Conservation (phyloP, 1,284 basidiomycete genomes). For the Hypsizygus ulmarius region DNA sequence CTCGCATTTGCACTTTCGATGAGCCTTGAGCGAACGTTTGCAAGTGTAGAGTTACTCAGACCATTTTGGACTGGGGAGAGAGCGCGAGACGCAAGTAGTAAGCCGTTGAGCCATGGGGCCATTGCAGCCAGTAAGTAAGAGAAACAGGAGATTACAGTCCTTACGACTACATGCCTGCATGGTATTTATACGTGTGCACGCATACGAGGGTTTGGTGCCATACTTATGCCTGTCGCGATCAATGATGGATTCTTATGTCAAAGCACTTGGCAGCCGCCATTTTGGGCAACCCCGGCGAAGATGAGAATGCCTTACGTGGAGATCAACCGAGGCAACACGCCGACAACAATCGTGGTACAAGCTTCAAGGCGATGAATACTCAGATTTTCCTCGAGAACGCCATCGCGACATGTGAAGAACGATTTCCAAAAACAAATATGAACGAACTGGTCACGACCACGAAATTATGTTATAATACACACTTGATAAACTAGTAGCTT, state of each 20-base stretch:
- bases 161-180: background rate
- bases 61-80: constrained; percentile 11
- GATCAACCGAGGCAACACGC: background rate
- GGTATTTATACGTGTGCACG: constrained; percentile 7
- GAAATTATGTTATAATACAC: too few species aligned
- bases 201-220: background rate
- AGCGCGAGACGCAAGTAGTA: constrained; percentile 12
- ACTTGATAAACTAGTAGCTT: background rate
- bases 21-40: constrained; percentile 26
- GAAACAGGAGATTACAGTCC: background rate
- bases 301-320: background rate
- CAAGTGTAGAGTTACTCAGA: constrained; percentile 23
- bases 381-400: too few species aligned
- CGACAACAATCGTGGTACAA: too few species aligned
- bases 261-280: constrained; percentile 4
- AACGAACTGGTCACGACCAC: too few species aligned
- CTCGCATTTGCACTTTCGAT: constrained; percentile 26
- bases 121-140: constrained; percentile 3
- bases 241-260: constrained; percentile 4
- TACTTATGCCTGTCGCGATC: background rate
- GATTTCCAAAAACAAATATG: too few species aligned
- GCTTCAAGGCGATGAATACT: too few species aligned
- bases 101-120: constrained; percentile 12
- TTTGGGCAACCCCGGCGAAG: background rate
- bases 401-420: too few species aligned